Conservation (phyloP, 1,284 basidiomycete species). For the Psilocybe mexicana region DNA sequence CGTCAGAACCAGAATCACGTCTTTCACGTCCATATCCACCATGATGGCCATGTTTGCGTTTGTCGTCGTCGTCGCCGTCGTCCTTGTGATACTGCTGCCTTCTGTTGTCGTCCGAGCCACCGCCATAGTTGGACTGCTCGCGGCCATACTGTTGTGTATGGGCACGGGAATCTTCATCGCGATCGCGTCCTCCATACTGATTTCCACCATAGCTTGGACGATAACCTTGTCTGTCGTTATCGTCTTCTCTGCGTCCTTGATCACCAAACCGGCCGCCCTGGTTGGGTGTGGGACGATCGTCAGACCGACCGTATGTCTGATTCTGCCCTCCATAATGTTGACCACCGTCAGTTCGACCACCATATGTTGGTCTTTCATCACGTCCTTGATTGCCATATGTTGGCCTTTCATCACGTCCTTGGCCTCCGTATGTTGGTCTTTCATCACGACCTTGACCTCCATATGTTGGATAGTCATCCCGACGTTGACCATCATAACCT, state of each 20-base stretch:
- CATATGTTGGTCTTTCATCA: conserved; percentile 8
- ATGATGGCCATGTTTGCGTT: neutral
- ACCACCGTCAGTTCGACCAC: neutral
- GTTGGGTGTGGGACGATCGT: neutral
- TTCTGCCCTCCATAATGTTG: too few species aligned
- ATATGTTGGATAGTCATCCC: conserved; percentile 7
- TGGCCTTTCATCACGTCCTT: conserved; percentile 9
- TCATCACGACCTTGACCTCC: conserved; percentile 7
- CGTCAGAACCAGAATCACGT: conserved; percentile 13
- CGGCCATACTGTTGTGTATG: conserved; percentile 9
- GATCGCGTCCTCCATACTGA: conserved; percentile 6
- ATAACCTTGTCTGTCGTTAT: conserved; percentile 4
- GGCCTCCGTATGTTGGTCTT: conserved; percentile 11
- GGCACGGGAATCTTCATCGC: conserved; percentile 8
- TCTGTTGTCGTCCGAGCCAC: conserved; percentile 8
- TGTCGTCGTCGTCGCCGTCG: conserved; percentile 15
- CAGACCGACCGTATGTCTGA: neutral
- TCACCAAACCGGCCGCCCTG: neutral
- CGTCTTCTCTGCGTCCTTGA: neutral
- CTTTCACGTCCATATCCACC: conserved; percentile 4
- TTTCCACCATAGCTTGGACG: conserved; percentile 17
- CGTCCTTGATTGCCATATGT: conserved; percentile 7
- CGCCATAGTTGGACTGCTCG: conserved; percentile 10
- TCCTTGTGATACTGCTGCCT: conserved; percentile 7
- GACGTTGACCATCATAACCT: conserved; percentile 12